Evolutionary conservation across 768 basidiomycete species (phyloP), one percentile per base, ranked within the genome.

Genomic region (Dendrothele bispora): DNA sequence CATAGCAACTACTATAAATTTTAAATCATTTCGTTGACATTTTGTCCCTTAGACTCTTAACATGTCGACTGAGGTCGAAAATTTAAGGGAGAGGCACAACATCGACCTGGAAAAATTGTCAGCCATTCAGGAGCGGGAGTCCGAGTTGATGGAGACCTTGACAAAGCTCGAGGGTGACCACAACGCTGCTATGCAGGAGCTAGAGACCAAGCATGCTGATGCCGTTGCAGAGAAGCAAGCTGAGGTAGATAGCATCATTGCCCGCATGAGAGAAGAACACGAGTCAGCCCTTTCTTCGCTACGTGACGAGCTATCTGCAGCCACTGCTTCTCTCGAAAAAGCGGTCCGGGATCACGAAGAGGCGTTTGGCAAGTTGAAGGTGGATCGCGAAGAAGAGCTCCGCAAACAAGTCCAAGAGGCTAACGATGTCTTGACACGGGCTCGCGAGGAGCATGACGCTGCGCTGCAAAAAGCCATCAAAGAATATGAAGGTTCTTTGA

Each of bases 1-100:
- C 46, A 7, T 50, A 17, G 46, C 37, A 39, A n/a, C 11, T 17
- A 12, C 29, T 25, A 28, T 39, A 39, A 24, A n/a, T 30, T 34
- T 0, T 18, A 34, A 5, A 8, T 17, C 43, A 24, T 29, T 24
- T 43, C 43, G 14, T 54, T 22, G 48, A 36, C 38, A 34, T 11
- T 18, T 32, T 28, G 28, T 7, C 49, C 39, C 48, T 15, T 50
- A 93, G 90, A 76, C 88, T 10, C 62, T 85, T 43, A 95, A 95
- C 60, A 90, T 95, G 84, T 91, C 91, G 7, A 83, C 77, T 48
- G 94, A 92, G 58, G 78, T 95, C 29, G 90, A 90, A 54, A 82
- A 78, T 22, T 71, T 94, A 20, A 84, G 82, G 43, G 66, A 71
- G 44, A 80, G 82, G 57, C 82, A 86, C 56, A 65, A 75, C 43